Conservation (phyloP, 768 basidiomycete species). For the Psilocybe subaeruginosa region DNA sequence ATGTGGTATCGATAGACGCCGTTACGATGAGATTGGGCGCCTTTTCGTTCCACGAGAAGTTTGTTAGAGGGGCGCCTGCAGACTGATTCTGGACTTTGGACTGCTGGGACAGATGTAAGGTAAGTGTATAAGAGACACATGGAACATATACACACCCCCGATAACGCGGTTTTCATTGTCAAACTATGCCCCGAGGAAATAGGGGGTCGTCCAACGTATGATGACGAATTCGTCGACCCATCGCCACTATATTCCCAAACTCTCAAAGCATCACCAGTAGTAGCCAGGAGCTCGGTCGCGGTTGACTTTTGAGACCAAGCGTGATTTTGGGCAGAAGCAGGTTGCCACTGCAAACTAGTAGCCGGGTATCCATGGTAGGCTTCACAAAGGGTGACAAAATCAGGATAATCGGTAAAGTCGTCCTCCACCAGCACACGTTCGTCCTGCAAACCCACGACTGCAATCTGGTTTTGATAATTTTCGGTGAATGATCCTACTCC, state of each 20-base stretch:
- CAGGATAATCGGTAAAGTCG: conserved; percentile 79
- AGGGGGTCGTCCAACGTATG: conserved; percentile 72
- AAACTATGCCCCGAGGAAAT: conserved; percentile 63
- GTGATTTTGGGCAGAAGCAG: conserved; percentile 63
- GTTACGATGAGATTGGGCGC: conserved; percentile 91
- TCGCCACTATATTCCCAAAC: conserved; percentile 90
- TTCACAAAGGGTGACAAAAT: conserved; percentile 86
- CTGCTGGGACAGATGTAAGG: conserved; percentile 50
- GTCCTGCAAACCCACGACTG: conserved; percentile 78
- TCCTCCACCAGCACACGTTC: conserved; percentile 89
- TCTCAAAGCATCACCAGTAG: conserved; percentile 90
- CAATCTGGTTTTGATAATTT: conserved; percentile 81
- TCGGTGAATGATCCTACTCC: conserved; percentile 87
- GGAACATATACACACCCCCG: conserved; percentile 62
- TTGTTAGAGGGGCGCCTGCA: conserved; percentile 89
- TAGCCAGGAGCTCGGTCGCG: conserved; percentile 83
- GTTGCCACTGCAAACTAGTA: conserved; percentile 93
- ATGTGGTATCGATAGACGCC: conserved; percentile 97
- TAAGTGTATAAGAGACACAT: conserved; percentile 2
- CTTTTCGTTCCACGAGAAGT: conserved; percentile 97
- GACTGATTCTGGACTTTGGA: conserved; percentile 88
- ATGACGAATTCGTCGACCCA: conserved; percentile 54
- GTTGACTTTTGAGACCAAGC: conserved; percentile 71
- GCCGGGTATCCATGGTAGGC: conserved; percentile 91
- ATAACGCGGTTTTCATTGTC: conserved; percentile 74